Evolutionary conservation across 2,329 filamentous ascomycete species (phyloP).

Genomic region (Alternaria alternata): DNA sequence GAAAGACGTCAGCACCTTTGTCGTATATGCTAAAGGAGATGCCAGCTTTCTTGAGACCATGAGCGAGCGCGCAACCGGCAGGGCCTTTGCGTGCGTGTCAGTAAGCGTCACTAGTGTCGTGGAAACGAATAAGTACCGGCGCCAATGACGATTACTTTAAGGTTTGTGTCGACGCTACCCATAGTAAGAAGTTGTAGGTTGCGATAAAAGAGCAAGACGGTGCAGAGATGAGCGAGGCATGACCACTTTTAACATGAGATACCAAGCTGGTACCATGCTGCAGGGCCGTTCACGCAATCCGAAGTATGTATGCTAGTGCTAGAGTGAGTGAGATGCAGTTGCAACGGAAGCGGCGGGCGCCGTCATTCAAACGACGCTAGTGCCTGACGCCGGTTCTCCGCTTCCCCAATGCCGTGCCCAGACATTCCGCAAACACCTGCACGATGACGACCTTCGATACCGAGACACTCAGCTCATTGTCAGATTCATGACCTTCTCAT

Average conservation of each 20-base stretch:
- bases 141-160: constrained; percentile 38
- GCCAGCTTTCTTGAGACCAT: constrained; percentile 51
- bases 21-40: constrained; percentile 41
- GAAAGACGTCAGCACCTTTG: constrained; percentile 38
- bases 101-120: background rate
- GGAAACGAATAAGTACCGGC: constrained; percentile 21
- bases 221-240: background rate
- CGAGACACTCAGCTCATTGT: background rate
- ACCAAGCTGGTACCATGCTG: background rate
- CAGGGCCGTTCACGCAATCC: background rate
- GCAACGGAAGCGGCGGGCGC: constrained; percentile 17
- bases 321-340: background rate
- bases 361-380: background rate
- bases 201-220: background rate
- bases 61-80: constrained; percentile 53
- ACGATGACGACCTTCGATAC: background rate
- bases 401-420: constrained; percentile 11
- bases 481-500: background rate
- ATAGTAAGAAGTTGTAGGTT: background rate
- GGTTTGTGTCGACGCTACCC: constrained; percentile 2
- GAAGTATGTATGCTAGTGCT: background rate
- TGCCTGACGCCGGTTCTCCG: constrained; percentile 31
- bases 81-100: constrained; percentile 41
- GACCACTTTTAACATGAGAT: background rate
- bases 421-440: background rate